Percentiles rank a stretch among this genome's conserved stretches.
phyloP scores from a whole-genome alignment of 345 rosid species.

The Lumnitzera littorea region DNA sequence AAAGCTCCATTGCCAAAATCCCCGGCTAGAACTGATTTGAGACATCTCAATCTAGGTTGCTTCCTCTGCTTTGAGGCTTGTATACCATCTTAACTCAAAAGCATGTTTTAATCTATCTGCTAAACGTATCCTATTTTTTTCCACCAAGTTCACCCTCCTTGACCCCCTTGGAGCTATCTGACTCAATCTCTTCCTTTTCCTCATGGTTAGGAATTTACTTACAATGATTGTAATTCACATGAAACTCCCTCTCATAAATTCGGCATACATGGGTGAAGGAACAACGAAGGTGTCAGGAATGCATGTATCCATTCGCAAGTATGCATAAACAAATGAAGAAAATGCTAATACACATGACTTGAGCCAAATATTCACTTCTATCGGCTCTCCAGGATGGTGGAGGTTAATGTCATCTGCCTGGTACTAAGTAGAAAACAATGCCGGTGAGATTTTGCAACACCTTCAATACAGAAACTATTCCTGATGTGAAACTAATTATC shows the following conservation, averaged over 20 bases:
- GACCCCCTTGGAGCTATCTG: slow-evolving; percentile 78
- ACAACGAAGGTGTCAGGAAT: too few relatives aligned
- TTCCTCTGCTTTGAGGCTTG: slow-evolving; percentile 67
- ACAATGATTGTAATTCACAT: slow-evolving; percentile 64
- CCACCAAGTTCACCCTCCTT: slow-evolving; percentile 58
- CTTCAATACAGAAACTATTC: too few relatives aligned
- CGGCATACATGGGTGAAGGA: slow-evolving; percentile 23
- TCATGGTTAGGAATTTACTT: slow-evolving; percentile 75
- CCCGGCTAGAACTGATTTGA: slow-evolving; percentile 74
- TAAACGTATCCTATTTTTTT: slow-evolving; percentile 48
- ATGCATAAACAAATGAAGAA: too few relatives aligned
- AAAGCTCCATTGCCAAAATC: slow-evolving; percentile 53
- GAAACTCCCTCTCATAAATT: slow-evolving; percentile 74
- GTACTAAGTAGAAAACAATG: too few relatives aligned
- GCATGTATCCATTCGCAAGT: too few relatives aligned
- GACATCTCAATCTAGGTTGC: slow-evolving; percentile 67
- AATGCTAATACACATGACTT: too few relatives aligned
- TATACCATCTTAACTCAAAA: slow-evolving; percentile 57
- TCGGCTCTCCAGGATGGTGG: too few relatives aligned
- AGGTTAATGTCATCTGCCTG: too few relatives aligned
- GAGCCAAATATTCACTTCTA: too few relatives aligned
- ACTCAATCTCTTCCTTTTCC: slow-evolving; percentile 59
- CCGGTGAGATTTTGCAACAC: too few relatives aligned
- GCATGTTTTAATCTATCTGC: slow-evolving; percentile 62
- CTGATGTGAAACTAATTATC: too few relatives aligned